phyloP scores from a whole-genome alignment of 208 protist genomes.

The Trypanosoma platydactyli region DNA sequence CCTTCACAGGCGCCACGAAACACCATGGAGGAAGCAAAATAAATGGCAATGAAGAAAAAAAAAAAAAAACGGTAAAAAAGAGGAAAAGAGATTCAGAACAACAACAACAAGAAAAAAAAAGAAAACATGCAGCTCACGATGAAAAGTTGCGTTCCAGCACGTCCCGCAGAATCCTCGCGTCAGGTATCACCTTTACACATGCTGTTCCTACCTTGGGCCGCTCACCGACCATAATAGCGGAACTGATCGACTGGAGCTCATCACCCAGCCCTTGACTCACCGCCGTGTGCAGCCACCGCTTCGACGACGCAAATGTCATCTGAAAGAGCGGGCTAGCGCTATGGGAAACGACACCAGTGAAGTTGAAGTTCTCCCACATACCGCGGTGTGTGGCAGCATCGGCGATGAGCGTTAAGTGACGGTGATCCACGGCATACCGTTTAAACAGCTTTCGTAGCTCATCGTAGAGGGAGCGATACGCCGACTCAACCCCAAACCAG shows the following conservation, averaged over 20 bases:
- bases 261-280: slow-evolving; percentile 78
- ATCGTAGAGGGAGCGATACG: slow-evolving; percentile 71
- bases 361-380: slow-evolving; percentile 89
- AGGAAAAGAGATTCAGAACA: not conserved
- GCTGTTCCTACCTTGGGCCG: slow-evolving; percentile 85
- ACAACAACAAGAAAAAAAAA: not conserved
- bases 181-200: slow-evolving; percentile 55
- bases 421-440: slow-evolving; percentile 86
- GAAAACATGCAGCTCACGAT: slow-evolving; percentile 8
- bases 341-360: slow-evolving; percentile 82
- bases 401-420: slow-evolving; percentile 87
- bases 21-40: no score
- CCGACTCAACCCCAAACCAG: slow-evolving; percentile 83
- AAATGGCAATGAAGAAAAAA: not conserved
- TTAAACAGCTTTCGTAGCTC: slow-evolving; percentile 89
- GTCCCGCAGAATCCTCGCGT: slow-evolving; percentile 63
- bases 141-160: slow-evolving; percentile 71
- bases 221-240: slow-evolving; percentile 91
- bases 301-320: slow-evolving; percentile 91
- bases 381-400: slow-evolving; percentile 89
- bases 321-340: slow-evolving; percentile 90
- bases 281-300: slow-evolving; percentile 82
- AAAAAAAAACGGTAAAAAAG: slow-evolving; percentile 14
- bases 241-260: slow-evolving; percentile 80
- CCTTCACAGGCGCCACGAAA: no score